Conservation (phyloP, 2,329 filamentous ascomycete genomes). For the Elsinoe fawcettii region DNA sequence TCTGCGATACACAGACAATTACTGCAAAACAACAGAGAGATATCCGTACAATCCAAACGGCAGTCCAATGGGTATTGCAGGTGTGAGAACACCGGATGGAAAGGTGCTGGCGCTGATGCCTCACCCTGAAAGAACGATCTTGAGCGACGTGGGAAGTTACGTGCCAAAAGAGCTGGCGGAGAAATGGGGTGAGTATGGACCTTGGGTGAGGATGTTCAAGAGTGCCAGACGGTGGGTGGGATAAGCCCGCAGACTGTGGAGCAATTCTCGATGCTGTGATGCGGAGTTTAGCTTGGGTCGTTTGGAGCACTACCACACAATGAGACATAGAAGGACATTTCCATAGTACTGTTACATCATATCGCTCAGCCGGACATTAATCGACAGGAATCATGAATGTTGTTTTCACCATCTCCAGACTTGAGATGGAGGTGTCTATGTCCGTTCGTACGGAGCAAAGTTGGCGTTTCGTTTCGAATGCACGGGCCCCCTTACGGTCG, state of each 20-base stretch:
- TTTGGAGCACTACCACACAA: too few relatives aligned
- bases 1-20: conserved; percentile 80
- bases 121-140: conserved; percentile 81
- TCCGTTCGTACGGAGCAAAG: not conserved
- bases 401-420: too few relatives aligned
- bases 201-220: conserved; percentile 80
- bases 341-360: too few relatives aligned
- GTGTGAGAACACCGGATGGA: conserved; percentile 68
- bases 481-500: not conserved
- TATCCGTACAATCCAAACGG: conserved; percentile 92
- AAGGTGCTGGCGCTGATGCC: conserved; percentile 86
- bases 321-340: too few relatives aligned
- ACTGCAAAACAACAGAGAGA: conserved; percentile 61
- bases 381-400: too few relatives aligned
- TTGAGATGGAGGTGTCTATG: too few relatives aligned
- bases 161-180: conserved; percentile 53
- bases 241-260: conserved; percentile 5
- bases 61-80: conserved; percentile 71
- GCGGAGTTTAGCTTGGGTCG: not conserved
- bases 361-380: too few relatives aligned
- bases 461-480: not conserved
- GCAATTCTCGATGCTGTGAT: too few relatives aligned
- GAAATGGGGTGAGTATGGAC: conserved; percentile 72
- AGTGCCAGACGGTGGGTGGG: conserved; percentile 85
- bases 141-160: conserved; percentile 71